Evolutionary conservation across 2,329 filamentous ascomycete genomes (phyloP), one percentile per base, ranked within the genome.

Genomic region (Sclerotinia spermophila): DNA sequence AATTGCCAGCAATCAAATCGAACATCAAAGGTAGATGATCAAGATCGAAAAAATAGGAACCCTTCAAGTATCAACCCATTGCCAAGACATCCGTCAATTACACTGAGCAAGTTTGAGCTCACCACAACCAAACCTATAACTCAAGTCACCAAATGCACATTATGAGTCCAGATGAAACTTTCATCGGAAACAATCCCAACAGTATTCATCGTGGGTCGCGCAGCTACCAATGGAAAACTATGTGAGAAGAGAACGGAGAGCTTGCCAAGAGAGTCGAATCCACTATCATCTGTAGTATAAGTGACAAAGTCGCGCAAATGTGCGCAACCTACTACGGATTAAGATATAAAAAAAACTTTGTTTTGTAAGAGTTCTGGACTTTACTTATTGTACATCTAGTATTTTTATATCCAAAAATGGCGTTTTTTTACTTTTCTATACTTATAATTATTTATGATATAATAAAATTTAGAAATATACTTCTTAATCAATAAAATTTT

Each of bases 251-350:
- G 27, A 27, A 33, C 24, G 30, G 44, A 64, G n/a, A 48, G 48
- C n/a, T 17, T 38, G 68, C 68, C 68, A 69, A 69, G 68, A 56
- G n/a, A 42, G 30, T 2, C 35, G 44, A 65, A 19, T 24, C 56
- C 58, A 62, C 67, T 44, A 42, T 40, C 21, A 35, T 33, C 38
- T 30, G 21, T 69, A 56, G 35, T 44, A 65, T 35, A 30, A 8
- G 30, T 65, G 38, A 65, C 30, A 69, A 69, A 69, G 59, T 69
- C 68, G 68, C 68, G 61, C 68, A 69, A 65, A 69, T 45, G 38
- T 17, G 60, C 68, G 59, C 68, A 69, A 21, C 5, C 13, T 64
- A 45, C 42, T 7, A 27, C 42, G 33, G 30, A 35, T 51, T 10
- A 64, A 35, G 44, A 33, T 17, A 33, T 17, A 17, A 4, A 38